These are phyloP conservation scores for Cardamine chenopodiifolia DNA, from an alignment of 345 rosid species.

Conservation along the genomic window DNA sequence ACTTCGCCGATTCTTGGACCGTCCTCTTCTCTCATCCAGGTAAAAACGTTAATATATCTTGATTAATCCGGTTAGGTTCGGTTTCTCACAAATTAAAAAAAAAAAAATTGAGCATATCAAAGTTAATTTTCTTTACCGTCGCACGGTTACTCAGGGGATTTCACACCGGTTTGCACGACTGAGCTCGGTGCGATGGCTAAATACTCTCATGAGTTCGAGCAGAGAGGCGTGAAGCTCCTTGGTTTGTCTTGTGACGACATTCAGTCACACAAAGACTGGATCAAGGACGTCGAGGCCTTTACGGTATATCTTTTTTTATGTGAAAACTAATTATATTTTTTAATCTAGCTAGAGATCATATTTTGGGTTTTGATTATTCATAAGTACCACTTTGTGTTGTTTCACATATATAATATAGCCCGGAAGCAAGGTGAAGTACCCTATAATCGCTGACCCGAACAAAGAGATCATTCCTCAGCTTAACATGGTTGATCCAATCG, in stretches of 20 bases:
- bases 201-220: conserved; percentile 52
- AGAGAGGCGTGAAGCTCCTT: conserved; percentile 71
- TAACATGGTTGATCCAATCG: conserved; percentile 83
- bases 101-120: not conserved
- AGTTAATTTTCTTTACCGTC: not conserved
- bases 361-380: not conserved
- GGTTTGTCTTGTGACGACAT: conserved; percentile 81
- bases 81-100: not conserved
- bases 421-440: conserved; percentile 67
- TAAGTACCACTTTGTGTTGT: not conserved
- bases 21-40: conserved; percentile 85
- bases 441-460: conserved; percentile 71
- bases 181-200: conserved; percentile 73
- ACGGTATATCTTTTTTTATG: conserved; percentile 36
- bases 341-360: not conserved
- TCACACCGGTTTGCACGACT: conserved; percentile 85
- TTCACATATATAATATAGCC: conserved; percentile 37
- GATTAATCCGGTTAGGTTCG: not conserved
- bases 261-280: conserved; percentile 65
- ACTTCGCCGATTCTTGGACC: conserved; percentile 57
- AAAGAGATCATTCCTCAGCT: conserved; percentile 60
- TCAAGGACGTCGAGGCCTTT: conserved; percentile 74
- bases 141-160: conserved; percentile 55
- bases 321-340: not conserved
- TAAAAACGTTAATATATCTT: not conserved